Percentiles rank a stretch among this genome's conserved stretches.
Evolutionary conservation across 2,329 filamentous ascomycete genomes (phyloP).

Genomic region (Stenocarpella maydis): DNA sequence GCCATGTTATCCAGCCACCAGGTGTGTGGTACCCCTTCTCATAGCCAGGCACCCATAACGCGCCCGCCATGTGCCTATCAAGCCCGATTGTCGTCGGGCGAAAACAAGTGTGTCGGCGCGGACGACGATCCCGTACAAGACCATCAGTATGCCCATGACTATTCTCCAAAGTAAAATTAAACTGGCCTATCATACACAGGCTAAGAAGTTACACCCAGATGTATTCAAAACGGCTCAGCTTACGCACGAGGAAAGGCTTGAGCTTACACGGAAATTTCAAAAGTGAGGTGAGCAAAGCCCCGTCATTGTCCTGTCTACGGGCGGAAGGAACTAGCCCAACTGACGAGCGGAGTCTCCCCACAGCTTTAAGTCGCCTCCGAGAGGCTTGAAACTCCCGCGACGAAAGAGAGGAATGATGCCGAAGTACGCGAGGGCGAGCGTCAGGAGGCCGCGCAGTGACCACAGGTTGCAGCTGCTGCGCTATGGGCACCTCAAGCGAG

Average conservation of each 20-base stretch:
- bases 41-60: not conserved
- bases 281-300: not conserved
- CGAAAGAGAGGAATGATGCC: not conserved
- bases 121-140: not conserved
- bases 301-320: too few relatives aligned
- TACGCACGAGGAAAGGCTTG: not conserved
- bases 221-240: not conserved
- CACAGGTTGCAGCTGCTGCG: not conserved
- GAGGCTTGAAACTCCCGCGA: not conserved
- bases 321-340: not conserved
- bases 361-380: not conserved
- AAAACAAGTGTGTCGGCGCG: not conserved
- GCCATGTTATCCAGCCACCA: not conserved
- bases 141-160: not conserved
- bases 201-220: not conserved
- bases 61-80: constrained; percentile 5
- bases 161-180: not conserved
- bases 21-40: not conserved
- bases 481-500: not conserved
- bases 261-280: not conserved
- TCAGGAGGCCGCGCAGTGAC: not conserved
- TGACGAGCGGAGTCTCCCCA: not conserved
- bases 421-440: not conserved
- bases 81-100: not conserved
- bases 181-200: not conserved